These are phyloP conservation scores for Nicotiana noctiflora DNA, from an alignment of 257 asterid species.

Conservation along the genomic window DNA sequence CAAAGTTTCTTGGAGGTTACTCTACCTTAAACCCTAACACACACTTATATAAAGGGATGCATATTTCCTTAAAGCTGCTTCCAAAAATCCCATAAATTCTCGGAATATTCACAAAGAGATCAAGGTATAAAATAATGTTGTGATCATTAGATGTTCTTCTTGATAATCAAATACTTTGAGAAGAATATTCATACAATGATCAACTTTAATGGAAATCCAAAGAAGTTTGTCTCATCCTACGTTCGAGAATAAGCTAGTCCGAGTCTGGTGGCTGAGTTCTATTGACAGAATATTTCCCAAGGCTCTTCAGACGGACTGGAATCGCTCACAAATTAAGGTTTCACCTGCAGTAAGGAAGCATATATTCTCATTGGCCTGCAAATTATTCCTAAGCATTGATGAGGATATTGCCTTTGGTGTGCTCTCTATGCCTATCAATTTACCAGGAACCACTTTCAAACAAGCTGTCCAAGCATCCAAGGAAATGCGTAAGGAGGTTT, in stretches of 20 bases:
- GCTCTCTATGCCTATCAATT: conserved; percentile 42
- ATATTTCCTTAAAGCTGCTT: too few species aligned
- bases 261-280: conserved; percentile 52
- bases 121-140: too few species aligned
- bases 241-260: conserved; percentile 43
- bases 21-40: too few species aligned
- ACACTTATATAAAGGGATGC: too few species aligned
- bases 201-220: too few species aligned
- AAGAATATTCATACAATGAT: too few species aligned
- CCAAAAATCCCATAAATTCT: too few species aligned
- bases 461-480: conserved; percentile 44
- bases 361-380: conserved; percentile 44
- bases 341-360: conserved; percentile 41
- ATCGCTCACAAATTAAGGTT: conserved; percentile 25
- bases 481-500: conserved; percentile 29
- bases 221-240: too few species aligned
- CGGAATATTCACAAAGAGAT: too few species aligned
- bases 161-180: too few species aligned
- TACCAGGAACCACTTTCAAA: conserved; percentile 50
- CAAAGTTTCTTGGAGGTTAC: too few species aligned
- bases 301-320: conserved; percentile 37
- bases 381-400: conserved; percentile 44
- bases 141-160: too few species aligned
- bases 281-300: conserved; percentile 42
- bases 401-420: conserved; percentile 40